Conservation (phyloP, 192 early-diverging fungal genomes). For the Diversispora epigaea region DNA sequence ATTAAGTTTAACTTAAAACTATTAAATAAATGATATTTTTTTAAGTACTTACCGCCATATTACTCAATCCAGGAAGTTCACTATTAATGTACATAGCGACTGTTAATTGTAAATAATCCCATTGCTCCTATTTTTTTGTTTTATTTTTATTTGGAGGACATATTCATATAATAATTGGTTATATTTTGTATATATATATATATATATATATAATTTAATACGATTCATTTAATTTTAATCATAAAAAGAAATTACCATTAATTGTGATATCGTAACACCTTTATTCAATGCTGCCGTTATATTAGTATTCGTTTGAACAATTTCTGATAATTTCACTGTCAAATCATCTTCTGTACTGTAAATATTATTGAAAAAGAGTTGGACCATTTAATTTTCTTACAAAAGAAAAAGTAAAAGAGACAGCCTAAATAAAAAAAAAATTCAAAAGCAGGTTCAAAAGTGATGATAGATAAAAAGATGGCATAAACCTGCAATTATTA, state of each 20-base stretch:
- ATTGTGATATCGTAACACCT: conserved; percentile 63
- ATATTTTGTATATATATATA: neutral
- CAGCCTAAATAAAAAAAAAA: neutral
- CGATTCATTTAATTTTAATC: no score
- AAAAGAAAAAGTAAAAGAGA: neutral
- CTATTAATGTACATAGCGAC: conserved; percentile 97
- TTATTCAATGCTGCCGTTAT: conserved; percentile 64
- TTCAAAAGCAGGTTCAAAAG: neutral
- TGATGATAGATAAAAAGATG: neutral
- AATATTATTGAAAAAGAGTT: conserved; percentile 17
- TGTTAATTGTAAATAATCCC: conserved; percentile 93
- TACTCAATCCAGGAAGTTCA: conserved; percentile 88
- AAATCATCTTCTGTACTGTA: conserved; percentile 93
- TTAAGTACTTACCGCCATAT: conserved; percentile 36
- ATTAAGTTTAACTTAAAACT: neutral
- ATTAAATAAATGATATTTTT: neutral
- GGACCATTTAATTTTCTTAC: neutral
- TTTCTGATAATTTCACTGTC: conserved; percentile 92
- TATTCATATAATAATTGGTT: neutral
- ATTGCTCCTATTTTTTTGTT: conserved; percentile 76
- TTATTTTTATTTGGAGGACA: no score
- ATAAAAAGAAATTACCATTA: conserved; percentile 52
- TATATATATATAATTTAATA: neutral
- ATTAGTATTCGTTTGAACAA: conserved; percentile 84
- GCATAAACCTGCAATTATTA: neutral